phyloP scores from a whole-genome alignment of 495 filamentous ascomycete genomes.

The Durotheca rogersii region DNA sequence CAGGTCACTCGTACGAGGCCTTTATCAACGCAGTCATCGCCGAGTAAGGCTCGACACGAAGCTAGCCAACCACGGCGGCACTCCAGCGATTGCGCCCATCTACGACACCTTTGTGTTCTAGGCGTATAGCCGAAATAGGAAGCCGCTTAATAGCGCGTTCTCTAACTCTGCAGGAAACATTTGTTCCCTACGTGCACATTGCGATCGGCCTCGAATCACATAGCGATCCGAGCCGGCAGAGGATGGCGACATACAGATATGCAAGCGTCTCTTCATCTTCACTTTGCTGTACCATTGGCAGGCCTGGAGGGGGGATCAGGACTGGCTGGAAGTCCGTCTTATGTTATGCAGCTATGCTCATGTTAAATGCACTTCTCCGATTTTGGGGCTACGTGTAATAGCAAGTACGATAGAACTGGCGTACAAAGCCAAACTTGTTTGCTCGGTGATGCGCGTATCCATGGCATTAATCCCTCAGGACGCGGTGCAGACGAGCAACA shows the following conservation, averaged over 20 bases:
- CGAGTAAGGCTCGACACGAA: conserved; percentile 11
- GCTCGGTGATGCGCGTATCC: conserved; percentile 6
- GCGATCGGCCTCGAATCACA: conserved; percentile 19
- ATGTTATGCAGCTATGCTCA: conserved; percentile 1
- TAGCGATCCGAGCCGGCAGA: conserved; percentile 6
- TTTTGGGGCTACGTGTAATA: background rate
- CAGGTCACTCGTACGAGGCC: background rate
- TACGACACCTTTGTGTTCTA: background rate
- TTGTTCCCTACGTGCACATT: background rate
- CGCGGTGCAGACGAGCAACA: too few relatives aligned
- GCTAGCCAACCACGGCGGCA: conserved; percentile 14
- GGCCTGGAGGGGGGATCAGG: conserved; percentile 6
- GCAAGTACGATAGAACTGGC: background rate
- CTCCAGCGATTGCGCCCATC: conserved; percentile 6
- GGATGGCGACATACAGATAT: conserved; percentile 14
- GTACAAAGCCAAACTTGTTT: background rate
- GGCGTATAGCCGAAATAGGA: conserved; percentile 13
- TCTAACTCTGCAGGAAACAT: conserved; percentile 1
- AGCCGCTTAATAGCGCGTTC: conserved; percentile 3
- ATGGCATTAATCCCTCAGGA: background rate
- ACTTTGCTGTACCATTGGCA: conserved; percentile 1
- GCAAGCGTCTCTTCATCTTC: conserved; percentile 7
- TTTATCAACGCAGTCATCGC: conserved; percentile 3
- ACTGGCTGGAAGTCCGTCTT: conserved; percentile 10
- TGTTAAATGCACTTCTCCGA: conserved; percentile 4